Base-by-base conservation (phyloP, 2,329 filamentous ascomycete genomes). In the Fusarium sp. region DNA sequence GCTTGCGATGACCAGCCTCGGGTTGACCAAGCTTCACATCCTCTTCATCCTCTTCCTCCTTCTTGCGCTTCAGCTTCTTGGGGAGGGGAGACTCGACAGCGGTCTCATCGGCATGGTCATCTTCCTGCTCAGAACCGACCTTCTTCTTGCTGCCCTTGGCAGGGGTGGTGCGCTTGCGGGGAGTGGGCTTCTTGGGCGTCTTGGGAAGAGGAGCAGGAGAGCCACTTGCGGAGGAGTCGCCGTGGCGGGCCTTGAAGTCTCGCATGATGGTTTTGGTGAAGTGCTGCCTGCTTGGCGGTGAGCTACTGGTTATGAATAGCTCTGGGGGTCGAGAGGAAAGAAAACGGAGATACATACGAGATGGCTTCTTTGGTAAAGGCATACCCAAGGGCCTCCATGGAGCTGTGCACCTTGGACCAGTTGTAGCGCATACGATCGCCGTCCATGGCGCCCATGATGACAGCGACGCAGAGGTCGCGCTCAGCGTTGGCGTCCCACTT, bases 321-420 rank as follows among this genome's bases (percentile, higher is more conserved):
- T 43, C 13, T 31, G 19, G 17, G 7, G 29, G 13, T 21, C 15
- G 23, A 25, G 6, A 25, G 2, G 25, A 31, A 31, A 9, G 9
- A 13, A 29, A 15, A 9, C 23, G 37, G 11, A 10, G 25, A 39
- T 8, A 71, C 76, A 35, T 66, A 78, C 77, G 67, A 71, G 33
- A 78, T 72, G 31, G 77, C 77, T n/a, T 76, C 74, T 31, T 74
- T 72, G 50, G 73, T 75, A 29, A 78, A 78, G 9, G 52, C 31
- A 21, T 78, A 73, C 9, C 75, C 76, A 14, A 74, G 67, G 3
- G 52, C 19, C 3, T 44, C 53, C 76, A 78, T 77, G 32, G 73
- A 57, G 8, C 49, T 45, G 46, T 70, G 67, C 4, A 76, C 65
- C 23, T 61, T 67, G 41, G 66, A 49, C 76, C 76, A 78, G 63